Percentiles rank a stretch among this genome's conserved stretches.
Evolutionary conservation across 1,284 basidiomycete genomes (phyloP).

Genomic region (Inonotus hispidus): DNA sequence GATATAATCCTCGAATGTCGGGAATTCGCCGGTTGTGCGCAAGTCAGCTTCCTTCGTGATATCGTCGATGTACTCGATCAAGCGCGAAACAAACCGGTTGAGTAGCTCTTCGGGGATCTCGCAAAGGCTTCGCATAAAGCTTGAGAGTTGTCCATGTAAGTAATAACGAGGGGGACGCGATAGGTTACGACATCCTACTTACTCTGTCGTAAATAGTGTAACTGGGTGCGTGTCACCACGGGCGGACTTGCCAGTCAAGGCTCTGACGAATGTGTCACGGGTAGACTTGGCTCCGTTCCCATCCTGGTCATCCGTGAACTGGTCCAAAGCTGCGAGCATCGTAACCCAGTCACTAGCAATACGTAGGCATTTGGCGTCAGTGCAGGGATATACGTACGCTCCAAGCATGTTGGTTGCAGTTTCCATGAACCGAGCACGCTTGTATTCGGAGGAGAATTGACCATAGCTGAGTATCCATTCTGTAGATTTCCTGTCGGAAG

Average conservation of each 20-base stretch:
- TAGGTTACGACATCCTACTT: background rate
- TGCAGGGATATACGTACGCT: conserved; percentile 2
- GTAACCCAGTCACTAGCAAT: background rate
- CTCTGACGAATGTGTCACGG: background rate
- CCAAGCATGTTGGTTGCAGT: background rate
- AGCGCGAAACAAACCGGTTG: conserved; percentile 1
- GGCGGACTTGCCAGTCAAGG: background rate
- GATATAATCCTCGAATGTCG: conserved; percentile 46
- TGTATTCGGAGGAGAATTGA: background rate
- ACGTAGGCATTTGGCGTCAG: conserved; percentile 1
- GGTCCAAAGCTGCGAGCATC: conserved; percentile 3
- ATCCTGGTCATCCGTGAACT: conserved; percentile 6
- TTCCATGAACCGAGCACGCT: background rate
- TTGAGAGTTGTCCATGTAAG: background rate
- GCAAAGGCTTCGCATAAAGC: background rate
- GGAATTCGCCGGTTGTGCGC: conserved; percentile 56
- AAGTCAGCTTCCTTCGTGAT: conserved; percentile 55
- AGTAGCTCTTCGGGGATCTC: background rate
- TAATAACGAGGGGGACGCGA: background rate
- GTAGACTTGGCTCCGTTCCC: background rate
- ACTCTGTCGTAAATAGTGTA: conserved; percentile 4
- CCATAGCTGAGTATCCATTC: conserved; percentile 1
- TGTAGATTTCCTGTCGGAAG: background rate
- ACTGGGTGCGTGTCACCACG: background rate
- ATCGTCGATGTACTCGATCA: conserved; percentile 41